phyloP scores from a whole-genome alignment of 2,329 filamentous ascomycete species.

The Lasiodiplodia hormozganensis region DNA sequence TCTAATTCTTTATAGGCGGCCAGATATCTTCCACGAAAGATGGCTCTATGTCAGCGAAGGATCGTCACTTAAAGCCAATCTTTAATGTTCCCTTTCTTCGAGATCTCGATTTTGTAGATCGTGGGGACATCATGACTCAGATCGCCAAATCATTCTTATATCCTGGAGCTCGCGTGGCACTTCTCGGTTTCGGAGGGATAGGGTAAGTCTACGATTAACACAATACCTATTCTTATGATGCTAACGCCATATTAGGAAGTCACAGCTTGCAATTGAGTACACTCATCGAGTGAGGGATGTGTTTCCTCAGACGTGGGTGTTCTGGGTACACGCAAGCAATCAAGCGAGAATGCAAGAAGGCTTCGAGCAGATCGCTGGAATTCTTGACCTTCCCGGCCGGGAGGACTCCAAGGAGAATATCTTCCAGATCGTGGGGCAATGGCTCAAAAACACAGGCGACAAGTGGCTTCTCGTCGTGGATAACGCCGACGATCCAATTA shows the following conservation, averaged over 20 bases:
- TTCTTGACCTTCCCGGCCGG: slow-evolving; percentile 35
- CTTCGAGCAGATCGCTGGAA: slow-evolving; percentile 39
- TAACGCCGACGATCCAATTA: slow-evolving; percentile 37
- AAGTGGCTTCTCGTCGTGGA: slow-evolving; percentile 44
- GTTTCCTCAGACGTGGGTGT: slow-evolving; percentile 36
- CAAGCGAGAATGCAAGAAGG: slow-evolving; percentile 36
- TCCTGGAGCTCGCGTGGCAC: background rate
- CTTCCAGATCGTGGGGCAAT: slow-evolving; percentile 35
- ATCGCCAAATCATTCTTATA: too few relatives aligned
- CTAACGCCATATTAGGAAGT: slow-evolving; percentile 31
- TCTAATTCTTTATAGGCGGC: too few relatives aligned
- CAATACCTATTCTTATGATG: too few relatives aligned
- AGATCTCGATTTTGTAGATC: background rate
- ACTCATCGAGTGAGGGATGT: slow-evolving; percentile 34
- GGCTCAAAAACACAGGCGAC: slow-evolving; percentile 37
- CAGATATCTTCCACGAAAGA: too few relatives aligned
- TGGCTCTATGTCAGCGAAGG: too few relatives aligned
- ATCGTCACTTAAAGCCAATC: too few relatives aligned
- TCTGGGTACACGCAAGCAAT: slow-evolving; percentile 41
- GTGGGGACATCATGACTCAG: background rate
- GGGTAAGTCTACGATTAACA: too few relatives aligned
- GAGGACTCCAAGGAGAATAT: slow-evolving; percentile 35
- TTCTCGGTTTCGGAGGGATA: background rate
- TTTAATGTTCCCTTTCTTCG: background rate
- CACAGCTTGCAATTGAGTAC: slow-evolving; percentile 39